A percentile compares a stretch with the other conserved stretches of the same genome.
Evolutionary conservation across 257 asterid genomes (phyloP).

Genomic region (Nicotiana undulata): DNA sequence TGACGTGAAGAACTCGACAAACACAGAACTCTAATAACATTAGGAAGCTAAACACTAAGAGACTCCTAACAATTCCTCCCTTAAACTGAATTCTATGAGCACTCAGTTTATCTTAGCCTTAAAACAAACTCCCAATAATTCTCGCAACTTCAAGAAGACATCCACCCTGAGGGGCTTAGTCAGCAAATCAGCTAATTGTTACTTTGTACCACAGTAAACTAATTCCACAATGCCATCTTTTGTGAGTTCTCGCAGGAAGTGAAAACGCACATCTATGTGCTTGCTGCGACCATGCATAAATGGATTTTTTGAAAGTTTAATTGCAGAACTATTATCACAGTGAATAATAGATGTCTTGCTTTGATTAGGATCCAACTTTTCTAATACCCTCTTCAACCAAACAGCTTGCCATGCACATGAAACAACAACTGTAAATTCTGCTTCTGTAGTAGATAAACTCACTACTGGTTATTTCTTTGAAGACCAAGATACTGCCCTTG

Average conservation of each 20-base stretch:
- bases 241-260: neutral
- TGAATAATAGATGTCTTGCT: neutral
- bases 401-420: neutral
- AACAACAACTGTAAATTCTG: no score
- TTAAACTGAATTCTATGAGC: no score
- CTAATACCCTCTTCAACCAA: neutral
- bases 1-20: no score
- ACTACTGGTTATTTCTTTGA: neutral
- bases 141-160: neutral
- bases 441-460: neutral
- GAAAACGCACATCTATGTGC: neutral
- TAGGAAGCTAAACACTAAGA: no score
- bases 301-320: neutral
- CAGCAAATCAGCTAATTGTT: neutral
- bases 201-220: neutral
- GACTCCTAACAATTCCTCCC: no score
- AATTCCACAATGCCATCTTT: neutral
- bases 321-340: neutral
- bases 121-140: no score
- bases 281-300: neutral
- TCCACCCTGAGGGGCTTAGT: neutral
- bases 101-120: no score
- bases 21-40: no score
- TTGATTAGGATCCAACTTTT: neutral
- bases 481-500: neutral